Percentiles rank a stretch among this genome's conserved stretches.
These are phyloP conservation scores for Euphorbia peplus DNA, from an alignment of 345 rosid genomes.

Conservation along the genomic window DNA sequence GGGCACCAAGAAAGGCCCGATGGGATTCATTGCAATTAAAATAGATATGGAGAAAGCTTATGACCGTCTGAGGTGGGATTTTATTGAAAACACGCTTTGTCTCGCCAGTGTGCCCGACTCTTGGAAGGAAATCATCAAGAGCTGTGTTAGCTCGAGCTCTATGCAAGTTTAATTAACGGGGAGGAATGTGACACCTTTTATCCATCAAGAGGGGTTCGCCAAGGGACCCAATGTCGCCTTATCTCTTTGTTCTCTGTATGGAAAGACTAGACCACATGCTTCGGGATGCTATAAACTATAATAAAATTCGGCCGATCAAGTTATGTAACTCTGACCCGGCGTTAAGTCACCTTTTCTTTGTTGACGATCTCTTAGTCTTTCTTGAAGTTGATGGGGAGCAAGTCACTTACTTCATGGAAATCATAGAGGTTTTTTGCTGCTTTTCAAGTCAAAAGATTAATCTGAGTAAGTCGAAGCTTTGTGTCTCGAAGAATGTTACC, in stretches of 20 bases:
- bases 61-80: background rate
- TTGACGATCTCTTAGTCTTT: no score
- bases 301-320: no score
- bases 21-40: background rate
- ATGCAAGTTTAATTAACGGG: background rate
- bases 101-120: background rate
- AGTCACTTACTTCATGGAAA: no score
- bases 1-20: background rate
- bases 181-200: background rate
- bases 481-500: no score
- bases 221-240: background rate
- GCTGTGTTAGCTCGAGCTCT: background rate
- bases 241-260: background rate
- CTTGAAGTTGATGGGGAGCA: no score
- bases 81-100: background rate
- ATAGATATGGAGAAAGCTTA: conserved; percentile 15
- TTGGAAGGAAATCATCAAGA: background rate
- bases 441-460: no score
- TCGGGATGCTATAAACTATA: background rate
- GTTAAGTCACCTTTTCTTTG: no score
- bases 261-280: background rate
- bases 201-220: background rate
- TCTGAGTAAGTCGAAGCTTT: no score
- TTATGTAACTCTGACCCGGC: no score
- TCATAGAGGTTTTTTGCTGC: no score